Evolutionary conservation across 2,329 filamentous ascomycete species (phyloP).

Genomic region (Sphaceloma murrayae): DNA sequence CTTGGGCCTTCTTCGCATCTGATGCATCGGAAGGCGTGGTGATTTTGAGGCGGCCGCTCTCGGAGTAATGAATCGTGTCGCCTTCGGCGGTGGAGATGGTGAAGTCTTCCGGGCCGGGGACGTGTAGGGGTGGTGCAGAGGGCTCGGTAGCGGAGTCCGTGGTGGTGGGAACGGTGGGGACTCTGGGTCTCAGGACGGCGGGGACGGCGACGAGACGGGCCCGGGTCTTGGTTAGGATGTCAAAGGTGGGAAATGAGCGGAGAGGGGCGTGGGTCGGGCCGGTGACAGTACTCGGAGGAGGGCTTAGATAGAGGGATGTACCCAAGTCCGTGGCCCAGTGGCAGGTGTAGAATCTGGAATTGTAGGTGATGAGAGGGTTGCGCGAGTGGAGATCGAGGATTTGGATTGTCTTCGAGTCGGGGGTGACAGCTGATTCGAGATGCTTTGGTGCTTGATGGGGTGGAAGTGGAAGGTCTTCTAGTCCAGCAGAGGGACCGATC

Average conservation of each 20-base stretch:
- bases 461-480: too few species aligned
- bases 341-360: slow-evolving; percentile 67
- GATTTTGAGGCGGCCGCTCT: slow-evolving; percentile 15
- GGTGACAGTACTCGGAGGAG: slow-evolving; percentile 31
- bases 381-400: slow-evolving; percentile 71
- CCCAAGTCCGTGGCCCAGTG: slow-evolving; percentile 76
- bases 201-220: slow-evolving; percentile 61
- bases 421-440: slow-evolving; percentile 24
- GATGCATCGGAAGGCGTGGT: slow-evolving; percentile 17
- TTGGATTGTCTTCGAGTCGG: slow-evolving; percentile 46
- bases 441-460: too few species aligned
- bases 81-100: slow-evolving; percentile 16
- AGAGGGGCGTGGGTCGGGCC: slow-evolving; percentile 42
- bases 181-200: slow-evolving; percentile 43
- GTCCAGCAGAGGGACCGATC: neutral
- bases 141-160: slow-evolving; percentile 18
- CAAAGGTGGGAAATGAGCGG: slow-evolving; percentile 49
- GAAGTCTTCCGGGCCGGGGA: slow-evolving; percentile 17
- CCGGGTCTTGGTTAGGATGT: slow-evolving; percentile 62
- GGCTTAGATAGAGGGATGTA: slow-evolving; percentile 57
- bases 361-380: slow-evolving; percentile 71
- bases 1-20: slow-evolving; percentile 21
- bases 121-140: slow-evolving; percentile 7
- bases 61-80: slow-evolving; percentile 16
- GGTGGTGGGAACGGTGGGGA: slow-evolving; percentile 4